A percentile compares a stretch with the other conserved stretches of the same genome.
Conservation (phyloP, 495 filamentous ascomycete genomes). For the Annulohypoxylon moriforme region DNA sequence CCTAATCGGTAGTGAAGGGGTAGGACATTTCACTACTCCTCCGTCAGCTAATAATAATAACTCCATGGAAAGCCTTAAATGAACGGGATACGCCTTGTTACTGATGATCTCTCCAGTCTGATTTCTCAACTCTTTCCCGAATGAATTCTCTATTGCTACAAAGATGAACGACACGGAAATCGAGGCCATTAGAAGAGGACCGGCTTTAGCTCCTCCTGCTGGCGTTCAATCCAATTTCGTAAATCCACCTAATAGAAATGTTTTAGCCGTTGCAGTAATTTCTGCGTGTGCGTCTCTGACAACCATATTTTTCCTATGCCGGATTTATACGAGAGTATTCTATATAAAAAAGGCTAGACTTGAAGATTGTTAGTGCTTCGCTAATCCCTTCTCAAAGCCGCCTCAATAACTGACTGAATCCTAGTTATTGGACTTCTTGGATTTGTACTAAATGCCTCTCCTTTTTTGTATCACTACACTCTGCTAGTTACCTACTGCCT, state of each 20-base stretch:
- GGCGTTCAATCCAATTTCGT: background rate
- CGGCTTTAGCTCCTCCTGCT: background rate
- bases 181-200: background rate
- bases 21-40: no score
- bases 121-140: no score
- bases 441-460: background rate
- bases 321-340: background rate
- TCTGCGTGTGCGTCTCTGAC: background rate
- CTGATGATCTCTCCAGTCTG: background rate
- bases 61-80: no score
- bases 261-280: background rate
- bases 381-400: background rate
- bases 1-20: no score
- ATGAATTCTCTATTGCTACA: background rate
- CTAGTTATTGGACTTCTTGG: background rate
- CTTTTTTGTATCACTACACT: background rate
- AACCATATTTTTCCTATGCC: background rate
- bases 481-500: no score
- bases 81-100: no score
- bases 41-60: no score
- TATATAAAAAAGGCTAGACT: background rate
- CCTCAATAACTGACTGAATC: background rate
- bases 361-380: constrained; percentile 1
- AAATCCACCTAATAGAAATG: background rate
- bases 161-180: background rate